Evolutionary conservation across 805 yeast genomes (phyloP), one percentile per base, ranked within the genome.

Genomic region (Ascoidea tarda): DNA sequence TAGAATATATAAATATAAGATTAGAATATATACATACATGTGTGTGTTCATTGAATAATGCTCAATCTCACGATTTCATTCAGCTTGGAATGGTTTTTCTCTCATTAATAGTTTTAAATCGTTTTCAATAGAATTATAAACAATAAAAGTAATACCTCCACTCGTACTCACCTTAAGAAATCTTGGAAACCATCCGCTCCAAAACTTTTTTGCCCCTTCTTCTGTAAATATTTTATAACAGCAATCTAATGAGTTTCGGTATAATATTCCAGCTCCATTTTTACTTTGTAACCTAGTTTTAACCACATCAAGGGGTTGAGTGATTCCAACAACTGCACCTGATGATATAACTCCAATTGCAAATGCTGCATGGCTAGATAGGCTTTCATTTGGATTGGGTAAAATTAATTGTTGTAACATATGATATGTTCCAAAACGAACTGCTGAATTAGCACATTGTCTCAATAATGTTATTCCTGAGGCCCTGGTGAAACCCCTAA

Each of bases 221-320:
- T 70, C 69, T 46, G 74, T 69, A 54, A 74, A 75, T 2, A 75
- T 72, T 58, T 74, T 65, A 52, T 72, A 75, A 5, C 74, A 69
- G 62, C 82, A 75, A 16, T 79, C 75, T 60, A 84, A 66, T 5
- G 87, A 71, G 66, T 83, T 87, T 54, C 71, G 74, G 63, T 82
- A 84, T 2, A 77, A 59, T 5, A 65, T 60, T 60, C 73, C 73
- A n/a, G 84, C 79, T 6, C 49, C 16, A 62, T 82, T 79, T 60
- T 81, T 78, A 60, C 88, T 78, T 66, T 89, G 96, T 78, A 89
- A 78, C 62, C 95, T 77, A 2, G 96, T 79, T 69, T 90, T 90
- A 49, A 90, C 67, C 2, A 87, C 87, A 67, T 90, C 97, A 33
- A 90, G 70, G 0, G 97, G 97, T 67, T 88, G 98, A 0, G 96